Conservation (phyloP, 1,284 basidiomycete genomes). For the Rhodotorula mucilaginosa region DNA sequence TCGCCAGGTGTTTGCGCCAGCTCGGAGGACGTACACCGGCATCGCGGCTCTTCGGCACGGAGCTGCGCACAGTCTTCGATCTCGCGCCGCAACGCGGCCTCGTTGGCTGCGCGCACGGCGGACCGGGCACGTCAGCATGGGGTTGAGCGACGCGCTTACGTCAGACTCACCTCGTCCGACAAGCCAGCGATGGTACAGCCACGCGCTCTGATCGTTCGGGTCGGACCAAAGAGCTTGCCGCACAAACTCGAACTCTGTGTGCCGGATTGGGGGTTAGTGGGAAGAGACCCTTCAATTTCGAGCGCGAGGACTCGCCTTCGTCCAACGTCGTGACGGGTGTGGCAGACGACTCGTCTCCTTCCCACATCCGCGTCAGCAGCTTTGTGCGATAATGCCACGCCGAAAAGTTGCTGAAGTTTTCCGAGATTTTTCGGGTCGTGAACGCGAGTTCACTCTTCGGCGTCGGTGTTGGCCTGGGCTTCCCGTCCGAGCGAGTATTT, state of each 20-base stretch:
- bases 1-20: background rate
- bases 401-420: slow-evolving; percentile 95
- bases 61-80: slow-evolving; percentile 78
- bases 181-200: slow-evolving; percentile 98
- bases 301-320: too few relatives aligned
- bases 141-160: background rate
- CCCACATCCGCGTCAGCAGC: slow-evolving; percentile 69
- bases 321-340: too few relatives aligned
- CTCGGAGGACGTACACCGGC: slow-evolving; percentile 68
- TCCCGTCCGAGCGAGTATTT: background rate
- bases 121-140: background rate
- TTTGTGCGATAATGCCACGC: slow-evolving; percentile 98
- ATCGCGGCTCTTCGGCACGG: slow-evolving; percentile 84
- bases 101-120: slow-evolving; percentile 57
- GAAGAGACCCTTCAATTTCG: too few relatives aligned
- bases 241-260: slow-evolving; percentile 77
- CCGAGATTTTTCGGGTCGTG: slow-evolving; percentile 84
- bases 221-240: slow-evolving; percentile 95
- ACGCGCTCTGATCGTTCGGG: slow-evolving; percentile 91
- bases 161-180: slow-evolving; percentile 50
- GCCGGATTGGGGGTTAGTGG: background rate
- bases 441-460: slow-evolving; percentile 65
- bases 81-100: slow-evolving; percentile 65
- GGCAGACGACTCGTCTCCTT: slow-evolving; percentile 39
- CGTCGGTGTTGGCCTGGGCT: slow-evolving; percentile 41